These are phyloP conservation scores for Leccinum subspadiceum DNA, from an alignment of 1,284 basidiomycete genomes.

Conservation along the genomic window DNA sequence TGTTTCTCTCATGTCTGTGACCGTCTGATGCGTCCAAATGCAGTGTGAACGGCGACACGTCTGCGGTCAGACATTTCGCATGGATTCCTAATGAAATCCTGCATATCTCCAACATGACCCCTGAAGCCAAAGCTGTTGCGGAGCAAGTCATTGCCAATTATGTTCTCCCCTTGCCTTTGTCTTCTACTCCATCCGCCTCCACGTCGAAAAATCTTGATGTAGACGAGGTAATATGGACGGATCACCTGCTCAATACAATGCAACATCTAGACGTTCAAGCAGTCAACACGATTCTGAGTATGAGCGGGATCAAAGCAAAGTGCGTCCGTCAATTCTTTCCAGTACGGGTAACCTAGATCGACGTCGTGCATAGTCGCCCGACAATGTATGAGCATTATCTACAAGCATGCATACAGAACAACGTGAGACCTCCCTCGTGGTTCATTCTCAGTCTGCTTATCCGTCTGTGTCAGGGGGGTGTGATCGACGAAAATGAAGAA, in stretches of 20 bases:
- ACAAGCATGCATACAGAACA: slow-evolving; percentile 72
- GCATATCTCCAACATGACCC: slow-evolving; percentile 45
- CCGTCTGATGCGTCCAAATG: background rate
- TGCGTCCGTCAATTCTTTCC: slow-evolving; percentile 30
- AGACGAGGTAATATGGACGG: slow-evolving; percentile 83
- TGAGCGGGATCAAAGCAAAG: slow-evolving; percentile 63
- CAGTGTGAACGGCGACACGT: slow-evolving; percentile 78
- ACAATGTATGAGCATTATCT: slow-evolving; percentile 65
- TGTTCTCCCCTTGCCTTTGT: slow-evolving; percentile 77
- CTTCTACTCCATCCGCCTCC: slow-evolving; percentile 36
- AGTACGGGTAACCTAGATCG: background rate
- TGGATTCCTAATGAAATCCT: slow-evolving; percentile 91
- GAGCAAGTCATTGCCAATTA: slow-evolving; percentile 70
- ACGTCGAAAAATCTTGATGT: slow-evolving; percentile 58
- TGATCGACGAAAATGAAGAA: slow-evolving; percentile 79
- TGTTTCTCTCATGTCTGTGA: background rate
- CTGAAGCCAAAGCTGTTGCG: slow-evolving; percentile 60
- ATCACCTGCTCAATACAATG: slow-evolving; percentile 77
- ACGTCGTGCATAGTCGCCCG: slow-evolving; percentile 49
- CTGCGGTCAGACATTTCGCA: slow-evolving; percentile 78
- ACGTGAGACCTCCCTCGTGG: slow-evolving; percentile 50
- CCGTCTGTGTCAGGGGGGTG: slow-evolving; percentile 63
- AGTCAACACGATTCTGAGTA: slow-evolving; percentile 54
- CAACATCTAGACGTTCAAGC: slow-evolving; percentile 65
- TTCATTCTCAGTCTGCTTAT: slow-evolving; percentile 12